A percentile compares a stretch with the other conserved stretches of the same genome.
Conservation (phyloP, 805 yeast species). For the Phaffomyces antillensis region DNA sequence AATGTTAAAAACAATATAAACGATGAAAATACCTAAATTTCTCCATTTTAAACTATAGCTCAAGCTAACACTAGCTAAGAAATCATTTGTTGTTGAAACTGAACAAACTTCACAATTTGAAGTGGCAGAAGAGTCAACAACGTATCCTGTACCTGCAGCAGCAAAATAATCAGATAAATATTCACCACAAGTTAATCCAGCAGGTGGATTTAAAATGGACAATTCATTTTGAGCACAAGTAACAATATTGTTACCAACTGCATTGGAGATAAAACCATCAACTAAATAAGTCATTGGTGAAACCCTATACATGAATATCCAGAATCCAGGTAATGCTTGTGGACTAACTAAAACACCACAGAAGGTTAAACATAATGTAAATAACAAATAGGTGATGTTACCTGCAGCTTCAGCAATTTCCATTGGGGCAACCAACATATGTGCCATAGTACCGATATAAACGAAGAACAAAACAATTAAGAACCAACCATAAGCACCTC, state of each 20-base stretch:
- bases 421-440: slow-evolving; percentile 48
- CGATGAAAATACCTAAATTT: slow-evolving; percentile 50
- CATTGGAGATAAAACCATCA: slow-evolving; percentile 43
- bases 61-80: slow-evolving; percentile 37
- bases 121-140: slow-evolving; percentile 26
- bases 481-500: slow-evolving; percentile 42
- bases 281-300: slow-evolving; percentile 65
- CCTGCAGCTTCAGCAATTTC: slow-evolving; percentile 58
- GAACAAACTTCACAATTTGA: slow-evolving; percentile 55
- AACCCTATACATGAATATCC: slow-evolving; percentile 70
- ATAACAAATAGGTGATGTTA: slow-evolving; percentile 45
- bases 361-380: slow-evolving; percentile 56
- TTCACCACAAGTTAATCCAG: slow-evolving; percentile 49
- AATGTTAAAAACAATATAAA: slow-evolving; percentile 32
- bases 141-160: slow-evolving; percentile 20
- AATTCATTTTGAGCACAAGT: slow-evolving; percentile 42
- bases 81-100: slow-evolving; percentile 49
- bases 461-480: slow-evolving; percentile 45
- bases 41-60: slow-evolving; percentile 50
- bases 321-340: slow-evolving; percentile 54
- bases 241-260: slow-evolving; percentile 42
- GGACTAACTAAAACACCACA: slow-evolving; percentile 68
- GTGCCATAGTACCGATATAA: slow-evolving; percentile 49
- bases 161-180: slow-evolving; percentile 34
- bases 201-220: slow-evolving; percentile 42